Evolutionary conservation across 2,329 filamentous ascomycete genomes (phyloP), one percentile per base, ranked within the genome.

Genomic region (Ophiostoma ulmi): DNA sequence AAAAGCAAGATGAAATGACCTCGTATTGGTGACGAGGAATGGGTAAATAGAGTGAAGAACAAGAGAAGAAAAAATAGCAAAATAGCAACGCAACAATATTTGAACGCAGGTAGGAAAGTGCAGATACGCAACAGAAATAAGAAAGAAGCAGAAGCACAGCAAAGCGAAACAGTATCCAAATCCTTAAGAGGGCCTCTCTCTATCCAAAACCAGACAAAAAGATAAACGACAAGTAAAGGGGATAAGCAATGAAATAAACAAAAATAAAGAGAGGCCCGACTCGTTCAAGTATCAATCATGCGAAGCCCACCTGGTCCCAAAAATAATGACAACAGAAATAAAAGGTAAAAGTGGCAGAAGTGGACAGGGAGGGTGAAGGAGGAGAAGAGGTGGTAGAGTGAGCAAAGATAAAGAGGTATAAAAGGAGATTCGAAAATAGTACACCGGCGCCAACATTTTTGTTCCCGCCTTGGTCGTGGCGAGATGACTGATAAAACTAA

Each of bases 361-460:
- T 14, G 22, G 17, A 38, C n/a, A 14, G 26, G 22, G 44, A 13
- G 11, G 68, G 35, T 64, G 6, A 36, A 69, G 44, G 3, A 66
- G 38, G 14, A 38, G 20, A 52, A 58, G 11, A 20, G 10, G 13
- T 55, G 44, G 14, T 35, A 38, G 36, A 36, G 14, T 3, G n/a
- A 22, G 35, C 52, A 11, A 11, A 38, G 7, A 58, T 55, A 35
- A 13, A 48, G 38, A 64, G n/a, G 13, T 10, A 71, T 52, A 69
- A 14, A 38, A 69, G 38, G 22, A 58, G 44, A 48, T 48, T 7
- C 1, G 35, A 39, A 69, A 70, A 75, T 73, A 73, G 74, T 66
- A 67, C 22, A 26, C 61, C 67, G 41, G 20, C 58, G 58, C 38
- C 58, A 14, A 20, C 10, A 31, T 61, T 38, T 70, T 61, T 26